Conservation (phyloP, 495 filamentous ascomycete species). For the Neurospora sp. region DNA sequence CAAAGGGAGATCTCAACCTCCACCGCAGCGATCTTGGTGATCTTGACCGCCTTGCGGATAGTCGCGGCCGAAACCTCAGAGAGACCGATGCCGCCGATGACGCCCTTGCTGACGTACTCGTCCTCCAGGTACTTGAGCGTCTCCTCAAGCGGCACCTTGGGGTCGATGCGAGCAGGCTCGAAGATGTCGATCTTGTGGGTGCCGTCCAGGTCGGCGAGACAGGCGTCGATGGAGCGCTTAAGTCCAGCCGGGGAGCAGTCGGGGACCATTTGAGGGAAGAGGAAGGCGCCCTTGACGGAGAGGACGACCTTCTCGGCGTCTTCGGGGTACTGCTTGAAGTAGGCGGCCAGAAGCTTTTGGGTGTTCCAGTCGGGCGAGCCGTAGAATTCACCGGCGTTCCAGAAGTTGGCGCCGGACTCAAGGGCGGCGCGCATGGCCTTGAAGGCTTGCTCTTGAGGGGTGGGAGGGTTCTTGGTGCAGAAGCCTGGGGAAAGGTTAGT, state of each 20-base stretch:
- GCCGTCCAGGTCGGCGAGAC: slow-evolving; percentile 49
- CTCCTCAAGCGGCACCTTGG: slow-evolving; percentile 26
- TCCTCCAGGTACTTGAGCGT: slow-evolving; percentile 43
- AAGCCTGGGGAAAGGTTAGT: neutral
- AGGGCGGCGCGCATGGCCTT: slow-evolving; percentile 57
- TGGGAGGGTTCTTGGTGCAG: neutral
- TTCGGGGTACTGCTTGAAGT: slow-evolving; percentile 58
- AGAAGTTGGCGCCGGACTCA: slow-evolving; percentile 53
- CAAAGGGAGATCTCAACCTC: slow-evolving; percentile 74
- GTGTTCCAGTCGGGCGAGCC: slow-evolving; percentile 57
- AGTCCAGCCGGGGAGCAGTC: slow-evolving; percentile 53
- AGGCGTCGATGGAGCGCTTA: slow-evolving; percentile 55
- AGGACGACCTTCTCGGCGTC: slow-evolving; percentile 57
- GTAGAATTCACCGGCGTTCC: slow-evolving; percentile 76
- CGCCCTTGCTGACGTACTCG: slow-evolving; percentile 59
- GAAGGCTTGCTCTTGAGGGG: slow-evolving; percentile 33
- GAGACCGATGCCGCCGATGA: slow-evolving; percentile 64
- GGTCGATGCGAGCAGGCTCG: slow-evolving; percentile 62
- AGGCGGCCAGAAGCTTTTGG: slow-evolving; percentile 49
- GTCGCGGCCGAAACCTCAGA: slow-evolving; percentile 64
- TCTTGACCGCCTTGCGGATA: slow-evolving; percentile 57
- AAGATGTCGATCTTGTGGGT: slow-evolving; percentile 77
- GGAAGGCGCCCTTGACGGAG: slow-evolving; percentile 51
- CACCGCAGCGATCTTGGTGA: slow-evolving; percentile 60
- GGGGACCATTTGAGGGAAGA: slow-evolving; percentile 16